These are phyloP conservation scores for Curvularia spicifera DNA, from an alignment of 2,329 filamentous ascomycete genomes.

Conservation along the genomic window DNA sequence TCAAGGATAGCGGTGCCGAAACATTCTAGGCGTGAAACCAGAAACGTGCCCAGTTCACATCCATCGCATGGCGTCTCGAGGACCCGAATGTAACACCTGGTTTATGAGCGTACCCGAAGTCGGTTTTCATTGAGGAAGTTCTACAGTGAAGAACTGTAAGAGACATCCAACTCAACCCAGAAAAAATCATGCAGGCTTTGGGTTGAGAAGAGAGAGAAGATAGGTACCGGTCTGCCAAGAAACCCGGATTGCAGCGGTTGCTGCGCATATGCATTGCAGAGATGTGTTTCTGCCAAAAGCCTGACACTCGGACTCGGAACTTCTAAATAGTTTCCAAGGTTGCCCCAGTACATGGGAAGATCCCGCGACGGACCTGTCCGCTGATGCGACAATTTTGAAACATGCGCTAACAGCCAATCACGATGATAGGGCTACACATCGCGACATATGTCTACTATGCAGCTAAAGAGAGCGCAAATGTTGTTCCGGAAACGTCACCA, in stretches of 20 bases:
- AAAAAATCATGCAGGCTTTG: background rate
- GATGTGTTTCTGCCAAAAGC: background rate
- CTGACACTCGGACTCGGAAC: slow-evolving; percentile 1
- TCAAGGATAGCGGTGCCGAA: slow-evolving; percentile 24
- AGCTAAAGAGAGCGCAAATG: background rate
- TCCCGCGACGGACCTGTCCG: slow-evolving; percentile 11
- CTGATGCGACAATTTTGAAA: slow-evolving; percentile 22
- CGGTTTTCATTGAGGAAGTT: background rate
- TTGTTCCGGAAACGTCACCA: background rate
- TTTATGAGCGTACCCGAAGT: background rate
- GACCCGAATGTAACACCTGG: background rate
- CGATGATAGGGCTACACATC: background rate
- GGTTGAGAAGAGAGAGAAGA: too few species aligned
- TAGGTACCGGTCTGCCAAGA: background rate
- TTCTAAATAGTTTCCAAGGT: slow-evolving; percentile 4
- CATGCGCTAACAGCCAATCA: slow-evolving; percentile 7
- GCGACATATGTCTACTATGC: background rate
- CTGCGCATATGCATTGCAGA: background rate
- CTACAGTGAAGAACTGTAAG: too few species aligned
- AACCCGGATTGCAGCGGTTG: background rate
- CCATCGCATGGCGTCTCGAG: slow-evolving; percentile 4
- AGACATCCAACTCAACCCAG: background rate
- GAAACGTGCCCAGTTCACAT: slow-evolving; percentile 13
- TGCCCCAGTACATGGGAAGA: slow-evolving; percentile 10
- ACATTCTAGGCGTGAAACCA: slow-evolving; percentile 33